A percentile compares a stretch with the other conserved stretches of the same genome.
Conservation (phyloP, 805 yeast genomes). For the Nakazawaea siamensis region DNA sequence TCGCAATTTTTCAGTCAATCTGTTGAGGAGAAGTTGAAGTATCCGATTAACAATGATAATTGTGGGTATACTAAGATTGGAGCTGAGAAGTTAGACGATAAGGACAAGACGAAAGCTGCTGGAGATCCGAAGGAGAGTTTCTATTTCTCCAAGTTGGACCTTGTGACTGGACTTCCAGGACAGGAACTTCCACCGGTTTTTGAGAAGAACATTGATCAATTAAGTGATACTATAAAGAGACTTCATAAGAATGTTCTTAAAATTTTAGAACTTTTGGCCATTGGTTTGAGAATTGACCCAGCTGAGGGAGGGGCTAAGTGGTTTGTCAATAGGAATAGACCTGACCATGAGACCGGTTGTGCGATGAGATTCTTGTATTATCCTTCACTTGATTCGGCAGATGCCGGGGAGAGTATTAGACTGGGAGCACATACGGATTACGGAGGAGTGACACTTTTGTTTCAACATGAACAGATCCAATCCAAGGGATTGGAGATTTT, state of each 20-base stretch:
- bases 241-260: conserved; percentile 37
- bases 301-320: conserved; percentile 38
- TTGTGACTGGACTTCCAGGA: conserved; percentile 35
- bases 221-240: conserved; percentile 27
- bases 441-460: conserved; percentile 60
- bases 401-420: conserved; percentile 44
- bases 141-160: conserved; percentile 48
- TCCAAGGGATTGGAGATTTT: conserved; percentile 63
- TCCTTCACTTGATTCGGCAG: conserved; percentile 41
- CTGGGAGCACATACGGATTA: conserved; percentile 84
- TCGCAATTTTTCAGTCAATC: conserved; percentile 38
- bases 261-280: conserved; percentile 45
- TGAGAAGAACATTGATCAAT: conserved; percentile 26
- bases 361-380: conserved; percentile 61
- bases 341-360: conserved; percentile 46
- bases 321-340: conserved; percentile 49
- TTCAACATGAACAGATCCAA: conserved; percentile 51
- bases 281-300: conserved; percentile 51
- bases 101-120: conserved; percentile 19
- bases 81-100: conserved; percentile 32
- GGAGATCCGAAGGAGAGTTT: conserved; percentile 65
- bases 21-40: conserved; percentile 37
- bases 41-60: conserved; percentile 45
- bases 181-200: conserved; percentile 44
- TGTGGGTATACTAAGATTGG: conserved; percentile 46